These are phyloP conservation scores for Gossypium thurberi DNA, from an alignment of 345 rosid species.

Conservation along the genomic window DNA sequence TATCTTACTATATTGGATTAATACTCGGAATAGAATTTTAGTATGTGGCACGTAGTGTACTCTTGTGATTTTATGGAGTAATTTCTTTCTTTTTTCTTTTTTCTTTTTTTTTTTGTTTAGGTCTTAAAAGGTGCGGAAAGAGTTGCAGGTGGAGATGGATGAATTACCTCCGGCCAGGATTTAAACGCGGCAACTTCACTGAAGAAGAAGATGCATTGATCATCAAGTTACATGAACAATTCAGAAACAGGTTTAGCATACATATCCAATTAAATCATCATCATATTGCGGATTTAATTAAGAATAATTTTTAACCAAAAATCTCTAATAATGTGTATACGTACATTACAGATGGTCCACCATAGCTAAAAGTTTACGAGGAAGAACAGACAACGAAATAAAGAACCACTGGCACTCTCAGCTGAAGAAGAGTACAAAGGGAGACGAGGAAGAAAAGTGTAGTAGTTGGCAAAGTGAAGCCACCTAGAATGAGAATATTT, in stretches of 20 bases:
- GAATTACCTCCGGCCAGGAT: slow-evolving; percentile 31
- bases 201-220: slow-evolving; percentile 31
- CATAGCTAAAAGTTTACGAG: too few relatives aligned
- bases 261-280: too few relatives aligned
- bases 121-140: slow-evolving; percentile 34
- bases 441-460: too few relatives aligned
- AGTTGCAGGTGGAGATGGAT: slow-evolving; percentile 39
- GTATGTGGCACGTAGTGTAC: background rate
- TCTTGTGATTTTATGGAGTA: background rate
- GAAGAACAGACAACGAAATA: background rate
- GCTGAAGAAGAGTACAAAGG: slow-evolving; percentile 17
- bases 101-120: slow-evolving; percentile 2
- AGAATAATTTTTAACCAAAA: too few relatives aligned
- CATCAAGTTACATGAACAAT: slow-evolving; percentile 16
- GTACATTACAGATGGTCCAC: too few relatives aligned
- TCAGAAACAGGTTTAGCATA: slow-evolving; percentile 6
- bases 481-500: too few relatives aligned
- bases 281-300: too few relatives aligned
- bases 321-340: too few relatives aligned
- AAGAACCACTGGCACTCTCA: slow-evolving; percentile 32
- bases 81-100: too few relatives aligned
- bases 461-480: too few relatives aligned
- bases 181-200: slow-evolving; percentile 32
- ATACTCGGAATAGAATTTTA: too few relatives aligned
- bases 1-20: background rate